Evolutionary conservation across 2,329 filamentous ascomycete genomes (phyloP), one percentile per base, ranked within the genome.

Genomic region (Parastagonospora nodorum): DNA sequence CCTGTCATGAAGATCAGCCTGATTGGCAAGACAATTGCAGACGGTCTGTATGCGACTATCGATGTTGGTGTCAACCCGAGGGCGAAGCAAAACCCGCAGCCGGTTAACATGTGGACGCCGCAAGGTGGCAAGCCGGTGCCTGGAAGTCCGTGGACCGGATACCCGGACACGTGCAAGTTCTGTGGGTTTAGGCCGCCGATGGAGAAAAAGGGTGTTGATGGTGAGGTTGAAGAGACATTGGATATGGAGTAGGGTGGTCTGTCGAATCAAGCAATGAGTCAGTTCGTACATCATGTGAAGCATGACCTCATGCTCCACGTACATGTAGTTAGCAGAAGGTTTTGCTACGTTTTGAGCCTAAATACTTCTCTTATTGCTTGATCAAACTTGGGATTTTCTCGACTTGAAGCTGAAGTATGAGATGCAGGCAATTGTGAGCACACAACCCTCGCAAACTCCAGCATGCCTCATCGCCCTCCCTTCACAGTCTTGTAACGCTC

Each of bases 1-100:
- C 85, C 84, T 0, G 77, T 86, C 61, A 73, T 84, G 51, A 78
- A 86, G 62, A 85, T 84, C 58, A 77, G 81, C 10, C 74, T 80
- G 11, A 76, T 87, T 2, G 83, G 84, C 7, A 78, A 51, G 14
- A 67, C 55, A 28, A 64, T 69, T 27, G 67, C 57, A 16, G 66
- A 69, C 37, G 66, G 67, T 12, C 48, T 71, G 1, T 71, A 69
- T 41, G 68, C 66, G 2, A 66, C 61, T 3, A 68, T 69, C 19
- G 68, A 71, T 50, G 57, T 71, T 27, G 68, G 68, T 30, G 64
- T 69, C 8, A 68, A 71, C 47, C 66, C 66, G 4, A 58, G 46
- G 37, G 63, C 67, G 19, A 61, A 42, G 42, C 58, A 61, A 27
- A 66, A 61, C 39, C 64, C 64, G 6, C 56, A 61, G n/a, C 56